A percentile compares a stretch with the other conserved stretches of the same genome.
Conservation (phyloP, 176 grass and related monocot species). For the Miscanthus lutarioriparius region DNA sequence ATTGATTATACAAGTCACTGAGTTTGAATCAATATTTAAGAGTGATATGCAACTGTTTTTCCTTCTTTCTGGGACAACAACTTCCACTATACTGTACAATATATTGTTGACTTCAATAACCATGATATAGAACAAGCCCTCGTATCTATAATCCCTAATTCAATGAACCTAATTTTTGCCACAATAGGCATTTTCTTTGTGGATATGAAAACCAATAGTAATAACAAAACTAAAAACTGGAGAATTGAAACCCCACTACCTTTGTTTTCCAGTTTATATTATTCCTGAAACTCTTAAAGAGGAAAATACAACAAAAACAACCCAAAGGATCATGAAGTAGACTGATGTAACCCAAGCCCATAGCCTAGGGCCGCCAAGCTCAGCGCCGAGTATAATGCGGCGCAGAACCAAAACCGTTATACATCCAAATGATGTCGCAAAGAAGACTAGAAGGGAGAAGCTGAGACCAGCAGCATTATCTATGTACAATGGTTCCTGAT, state of each 20-base stretch:
- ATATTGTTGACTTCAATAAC: constrained; percentile 2
- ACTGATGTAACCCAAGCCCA: constrained; percentile 77
- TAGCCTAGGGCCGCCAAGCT: constrained; percentile 77
- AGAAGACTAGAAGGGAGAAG: constrained; percentile 88
- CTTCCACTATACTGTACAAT: not conserved
- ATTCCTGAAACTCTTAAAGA: constrained; percentile 70
- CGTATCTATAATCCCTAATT: constrained; percentile 8
- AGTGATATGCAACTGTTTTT: not conserved
- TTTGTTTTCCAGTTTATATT: constrained; percentile 36
- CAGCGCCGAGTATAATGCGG: constrained; percentile 63
- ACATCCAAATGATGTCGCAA: constrained; percentile 74
- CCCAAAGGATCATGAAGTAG: constrained; percentile 85
- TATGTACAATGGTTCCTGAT: constrained; percentile 71
- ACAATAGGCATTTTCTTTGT: not conserved
- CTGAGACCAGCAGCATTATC: constrained; percentile 75
- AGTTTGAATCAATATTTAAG: not conserved
- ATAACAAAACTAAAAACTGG: not conserved
- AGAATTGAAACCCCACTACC: not conserved
- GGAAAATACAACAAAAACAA: constrained; percentile 79
- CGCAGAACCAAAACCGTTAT: constrained; percentile 71
- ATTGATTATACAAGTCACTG: not conserved
- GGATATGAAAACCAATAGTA: not conserved
- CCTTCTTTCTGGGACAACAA: not conserved
- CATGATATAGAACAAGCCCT: not conserved
- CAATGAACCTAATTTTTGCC: not conserved